These are phyloP conservation scores for Penium margaritaceum DNA, from an alignment of 139 green algal species.

Conservation along the genomic window DNA sequence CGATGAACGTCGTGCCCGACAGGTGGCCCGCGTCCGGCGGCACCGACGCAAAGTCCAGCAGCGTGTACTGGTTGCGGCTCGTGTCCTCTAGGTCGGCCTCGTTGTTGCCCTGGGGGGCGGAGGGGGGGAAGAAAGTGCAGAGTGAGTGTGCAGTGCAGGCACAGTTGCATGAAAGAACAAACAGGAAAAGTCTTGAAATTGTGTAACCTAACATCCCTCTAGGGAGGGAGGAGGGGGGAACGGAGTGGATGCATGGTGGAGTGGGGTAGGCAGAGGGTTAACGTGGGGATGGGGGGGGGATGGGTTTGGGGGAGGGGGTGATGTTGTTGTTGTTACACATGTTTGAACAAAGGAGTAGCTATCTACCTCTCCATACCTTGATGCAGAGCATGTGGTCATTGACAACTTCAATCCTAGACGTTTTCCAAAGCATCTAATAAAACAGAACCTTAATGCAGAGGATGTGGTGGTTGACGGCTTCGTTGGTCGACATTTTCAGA, in stretches of 20 bases:
- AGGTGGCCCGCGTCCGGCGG: slow-evolving; percentile 7
- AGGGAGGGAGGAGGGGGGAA: too few relatives aligned
- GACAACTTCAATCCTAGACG: slow-evolving; percentile 1
- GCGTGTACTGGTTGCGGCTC: slow-evolving; percentile 8
- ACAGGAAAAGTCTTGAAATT: not conserved
- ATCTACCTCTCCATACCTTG: not conserved
- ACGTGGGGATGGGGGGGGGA: too few relatives aligned
- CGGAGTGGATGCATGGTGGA: too few relatives aligned
- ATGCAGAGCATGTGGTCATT: not conserved
- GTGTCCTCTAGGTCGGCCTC: slow-evolving; percentile 11
- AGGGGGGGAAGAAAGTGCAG: too few relatives aligned
- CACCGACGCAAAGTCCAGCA: slow-evolving; percentile 1
- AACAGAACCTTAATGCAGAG: not conserved
- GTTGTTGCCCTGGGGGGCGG: slow-evolving; percentile 14
- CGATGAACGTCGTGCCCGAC: slow-evolving; percentile 17
- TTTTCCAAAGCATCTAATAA: too few relatives aligned
- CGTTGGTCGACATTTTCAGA: too few relatives aligned
- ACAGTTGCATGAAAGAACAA: too few relatives aligned
- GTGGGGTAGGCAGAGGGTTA: too few relatives aligned
- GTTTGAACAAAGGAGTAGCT: not conserved
- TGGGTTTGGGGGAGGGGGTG: too few relatives aligned
- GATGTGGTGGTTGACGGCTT: not conserved
- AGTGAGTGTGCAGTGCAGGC: too few relatives aligned
- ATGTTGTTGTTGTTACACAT: too few relatives aligned
- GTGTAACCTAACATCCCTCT: too few relatives aligned